Base-by-base conservation (phyloP, 2,329 filamentous ascomycete species). In the Trichoderma sp. region DNA sequence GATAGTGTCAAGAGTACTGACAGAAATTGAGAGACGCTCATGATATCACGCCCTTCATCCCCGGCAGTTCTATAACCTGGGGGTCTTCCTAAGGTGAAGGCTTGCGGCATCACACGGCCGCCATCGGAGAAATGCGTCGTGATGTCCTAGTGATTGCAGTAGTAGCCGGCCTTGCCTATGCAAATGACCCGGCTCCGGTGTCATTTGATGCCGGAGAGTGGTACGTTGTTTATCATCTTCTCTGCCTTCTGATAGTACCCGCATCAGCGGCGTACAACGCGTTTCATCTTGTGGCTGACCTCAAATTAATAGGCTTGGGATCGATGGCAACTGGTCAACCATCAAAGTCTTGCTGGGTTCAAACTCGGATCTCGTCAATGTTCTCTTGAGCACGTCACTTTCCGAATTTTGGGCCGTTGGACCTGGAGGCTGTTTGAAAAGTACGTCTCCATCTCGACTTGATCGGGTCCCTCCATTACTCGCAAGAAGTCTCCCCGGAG, bases 341-440 rank as follows among this genome's bases (percentile, higher is more conserved):
- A 89, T 93, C 74, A 84, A 84, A 14, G 83, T 94, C 61, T 73
- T 75, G 6, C 73, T 87, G 83, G 76, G 84, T 87, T 80, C 82
- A 24, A 75, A 80, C 11, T 76, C 76, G 7, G 78, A 82, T 68
- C 34, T 75, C 11, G 77, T 84, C 72, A 79, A 83, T 74, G 79
- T 85, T 36, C 77, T 85, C 14, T 85, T 91, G 66, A 93, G 90
- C 76, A 94, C 91, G 6, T 86, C 87, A 14, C 85, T 90, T 56
- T 92, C 92, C 43, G 91, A 93, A 79, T 89, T 91, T 57, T 93
- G 91, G 91, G 86, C 89, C 3, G 83, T 94, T 51, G 85, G 90
- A 67, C 82, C 86, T 1, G 83, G 85, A 72, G 90, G 89, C 71
- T 92, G 89, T 74, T 74, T 79, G 74, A 76, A 80, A 56, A 83